phyloP scores from a whole-genome alignment of 139 green algal species.

The Chlamydomonas asymmetrica region DNA sequence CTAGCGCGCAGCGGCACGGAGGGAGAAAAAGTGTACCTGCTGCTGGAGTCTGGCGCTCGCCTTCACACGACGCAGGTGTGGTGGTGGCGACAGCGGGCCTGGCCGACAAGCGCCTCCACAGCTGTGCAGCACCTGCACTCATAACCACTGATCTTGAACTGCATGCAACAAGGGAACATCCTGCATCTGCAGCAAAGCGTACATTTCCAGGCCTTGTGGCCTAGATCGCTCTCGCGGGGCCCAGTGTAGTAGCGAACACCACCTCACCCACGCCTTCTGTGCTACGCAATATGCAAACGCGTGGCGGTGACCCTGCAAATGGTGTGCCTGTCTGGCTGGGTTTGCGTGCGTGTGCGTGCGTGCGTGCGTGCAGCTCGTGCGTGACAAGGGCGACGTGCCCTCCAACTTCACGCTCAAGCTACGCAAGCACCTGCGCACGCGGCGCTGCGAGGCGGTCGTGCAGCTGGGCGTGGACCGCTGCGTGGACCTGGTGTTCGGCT shows the following conservation, averaged over 20 bases:
- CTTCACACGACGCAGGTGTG: constrained; percentile 88
- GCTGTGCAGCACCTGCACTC: neutral
- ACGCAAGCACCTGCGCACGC: constrained; percentile 92
- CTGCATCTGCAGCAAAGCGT: neutral
- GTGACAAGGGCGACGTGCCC: constrained; percentile 73
- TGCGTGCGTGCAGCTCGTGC: constrained; percentile 51
- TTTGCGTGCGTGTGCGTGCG: neutral
- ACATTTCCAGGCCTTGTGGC: neutral
- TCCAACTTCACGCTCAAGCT: constrained; percentile 96
- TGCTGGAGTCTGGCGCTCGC: constrained; percentile 88
- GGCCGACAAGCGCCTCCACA: neutral
- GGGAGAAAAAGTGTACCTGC: constrained; percentile 90
- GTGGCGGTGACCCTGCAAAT: too few relatives aligned
- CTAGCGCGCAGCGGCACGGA: constrained; percentile 84
- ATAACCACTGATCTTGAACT: neutral
- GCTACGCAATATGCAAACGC: too few relatives aligned
- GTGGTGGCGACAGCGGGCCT: neutral
- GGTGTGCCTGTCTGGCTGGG: too few relatives aligned
- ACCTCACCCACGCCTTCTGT: neutral
- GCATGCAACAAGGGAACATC: neutral
- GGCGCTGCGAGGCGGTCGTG: constrained; percentile 81
- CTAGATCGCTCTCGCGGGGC: neutral
- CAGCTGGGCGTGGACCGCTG: constrained; percentile 96
- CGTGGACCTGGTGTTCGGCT: constrained; percentile 92
- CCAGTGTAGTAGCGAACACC: neutral